Base-by-base conservation (phyloP, 768 basidiomycete genomes). In the Mycena belliarum region DNA sequence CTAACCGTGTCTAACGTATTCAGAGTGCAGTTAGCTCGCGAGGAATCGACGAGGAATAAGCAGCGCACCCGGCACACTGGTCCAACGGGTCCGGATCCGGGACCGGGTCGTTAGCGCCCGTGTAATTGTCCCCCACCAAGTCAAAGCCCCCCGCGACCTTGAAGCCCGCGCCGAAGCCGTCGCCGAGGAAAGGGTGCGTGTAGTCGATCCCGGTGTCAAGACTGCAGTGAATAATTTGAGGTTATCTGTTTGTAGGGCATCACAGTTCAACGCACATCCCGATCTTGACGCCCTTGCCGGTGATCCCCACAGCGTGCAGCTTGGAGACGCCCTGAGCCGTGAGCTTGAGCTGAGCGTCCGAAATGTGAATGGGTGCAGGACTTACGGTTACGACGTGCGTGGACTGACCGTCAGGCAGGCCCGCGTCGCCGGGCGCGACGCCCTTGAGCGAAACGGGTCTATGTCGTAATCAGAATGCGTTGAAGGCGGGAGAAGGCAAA, bases 241-340 rank as follows among this genome's bases (percentile, higher is more conserved):
- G 54, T 41, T 15, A 18, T 26, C 25, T 57, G 40, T 32, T 51
- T 6, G n/a, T n/a, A 4, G 18, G 6, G 21, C n/a, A 58, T 21
- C 37, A 42, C 55, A 70, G 70, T 24, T 68, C 64, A 28, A 45
- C 81, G 67, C 55, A 83, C 82, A 89, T 82, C 59, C 80, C 88
- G 52, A 91, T 78, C 64, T 86, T 87, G 68, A 88, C 74, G 2
- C 87, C 87, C 38, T 78, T 78, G 14, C 89, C 88, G 25, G 76
- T 75, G 64, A 84, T 77, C 1, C 86, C 87, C 59, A 78, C 65
- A 6, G 84, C 83, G 66, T 89, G 87, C 20, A 87, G 75, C 58
- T 79, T 82, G 63, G 88, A 82, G 2, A 88, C 87, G 20, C 85
- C 82, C 82, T 84, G n/a, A 14, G 47, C 24, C 38, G 2, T n/a